phyloP scores from a whole-genome alignment of 2,329 filamentous ascomycete species.

The Juglanconis oblonga region DNA sequence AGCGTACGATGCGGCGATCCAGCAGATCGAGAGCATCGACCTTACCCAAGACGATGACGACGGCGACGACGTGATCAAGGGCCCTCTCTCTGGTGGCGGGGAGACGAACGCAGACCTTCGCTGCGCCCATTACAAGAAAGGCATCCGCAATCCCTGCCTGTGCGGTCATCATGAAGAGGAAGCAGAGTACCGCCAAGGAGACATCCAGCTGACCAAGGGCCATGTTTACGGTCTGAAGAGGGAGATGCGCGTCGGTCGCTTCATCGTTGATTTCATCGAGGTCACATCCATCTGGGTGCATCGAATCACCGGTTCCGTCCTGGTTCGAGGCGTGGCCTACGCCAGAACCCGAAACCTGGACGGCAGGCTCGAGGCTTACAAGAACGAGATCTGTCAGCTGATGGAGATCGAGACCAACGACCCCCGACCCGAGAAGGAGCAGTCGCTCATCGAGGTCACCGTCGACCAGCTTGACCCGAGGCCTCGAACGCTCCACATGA shows the following conservation, averaged over 20 bases:
- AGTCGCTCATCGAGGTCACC: slow-evolving; percentile 41
- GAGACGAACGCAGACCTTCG: not conserved
- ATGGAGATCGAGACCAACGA: slow-evolving; percentile 39
- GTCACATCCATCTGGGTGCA: slow-evolving; percentile 40
- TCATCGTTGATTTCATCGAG: slow-evolving; percentile 23
- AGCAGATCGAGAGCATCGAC: slow-evolving; percentile 6
- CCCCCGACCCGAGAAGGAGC: slow-evolving; percentile 26
- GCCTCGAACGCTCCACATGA: slow-evolving; percentile 45
- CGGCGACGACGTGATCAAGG: not conserved
- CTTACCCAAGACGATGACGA: slow-evolving; percentile 4
- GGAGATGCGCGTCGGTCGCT: slow-evolving; percentile 20
- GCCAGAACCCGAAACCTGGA: slow-evolving; percentile 32
- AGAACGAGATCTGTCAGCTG: slow-evolving; percentile 43
- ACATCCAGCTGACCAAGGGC: not conserved
- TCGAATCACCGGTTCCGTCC: slow-evolving; percentile 33
- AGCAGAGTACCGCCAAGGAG: slow-evolving; percentile 16
- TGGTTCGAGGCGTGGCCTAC: slow-evolving; percentile 38
- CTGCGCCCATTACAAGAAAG: slow-evolving; percentile 10
- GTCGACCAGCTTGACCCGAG: slow-evolving; percentile 33
- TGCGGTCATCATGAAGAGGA: slow-evolving; percentile 5
- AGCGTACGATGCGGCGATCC: slow-evolving; percentile 8
- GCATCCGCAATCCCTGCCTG: slow-evolving; percentile 11
- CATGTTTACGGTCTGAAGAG: slow-evolving; percentile 24
- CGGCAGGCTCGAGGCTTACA: slow-evolving; percentile 35
- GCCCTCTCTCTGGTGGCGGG: not conserved